phyloP scores from a whole-genome alignment of 345 rosid species.

The Eutrema yunnanense region DNA sequence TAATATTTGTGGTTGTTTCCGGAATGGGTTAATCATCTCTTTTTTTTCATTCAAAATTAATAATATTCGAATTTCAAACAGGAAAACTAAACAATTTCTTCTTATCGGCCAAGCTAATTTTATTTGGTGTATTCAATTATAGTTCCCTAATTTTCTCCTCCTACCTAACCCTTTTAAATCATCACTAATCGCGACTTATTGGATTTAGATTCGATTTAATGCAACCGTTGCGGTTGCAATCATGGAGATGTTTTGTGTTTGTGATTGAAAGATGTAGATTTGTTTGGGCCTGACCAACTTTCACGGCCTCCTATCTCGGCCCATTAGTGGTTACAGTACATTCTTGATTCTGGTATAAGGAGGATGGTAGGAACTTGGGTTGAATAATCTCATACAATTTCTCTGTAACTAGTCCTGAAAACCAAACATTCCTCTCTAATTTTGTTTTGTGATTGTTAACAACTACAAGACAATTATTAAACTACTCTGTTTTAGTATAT shows the following conservation, averaged over 20 bases:
- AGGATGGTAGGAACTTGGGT: not conserved
- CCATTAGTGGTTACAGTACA: not conserved
- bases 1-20: not conserved
- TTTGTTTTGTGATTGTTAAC: not conserved
- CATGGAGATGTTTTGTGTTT: not conserved
- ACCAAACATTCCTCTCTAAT: not conserved
- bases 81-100: not conserved
- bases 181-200: not conserved
- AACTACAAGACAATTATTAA: not conserved
- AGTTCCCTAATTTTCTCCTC: not conserved
- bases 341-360: not conserved
- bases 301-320: not conserved
- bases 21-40: not conserved
- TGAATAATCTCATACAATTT: not conserved
- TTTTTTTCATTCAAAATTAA: not conserved
- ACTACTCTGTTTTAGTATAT: constrained; percentile 1
- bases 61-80: not conserved
- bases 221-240: not conserved
- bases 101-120: not conserved
- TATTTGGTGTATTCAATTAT: not conserved
- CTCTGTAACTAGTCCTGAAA: not conserved
- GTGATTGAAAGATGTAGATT: not conserved
- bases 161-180: not conserved
- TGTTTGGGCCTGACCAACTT: not conserved
- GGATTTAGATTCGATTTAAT: not conserved